phyloP scores from a whole-genome alignment of 2,329 filamentous ascomycete genomes.

The Teratosphaeria gauchensis region DNA sequence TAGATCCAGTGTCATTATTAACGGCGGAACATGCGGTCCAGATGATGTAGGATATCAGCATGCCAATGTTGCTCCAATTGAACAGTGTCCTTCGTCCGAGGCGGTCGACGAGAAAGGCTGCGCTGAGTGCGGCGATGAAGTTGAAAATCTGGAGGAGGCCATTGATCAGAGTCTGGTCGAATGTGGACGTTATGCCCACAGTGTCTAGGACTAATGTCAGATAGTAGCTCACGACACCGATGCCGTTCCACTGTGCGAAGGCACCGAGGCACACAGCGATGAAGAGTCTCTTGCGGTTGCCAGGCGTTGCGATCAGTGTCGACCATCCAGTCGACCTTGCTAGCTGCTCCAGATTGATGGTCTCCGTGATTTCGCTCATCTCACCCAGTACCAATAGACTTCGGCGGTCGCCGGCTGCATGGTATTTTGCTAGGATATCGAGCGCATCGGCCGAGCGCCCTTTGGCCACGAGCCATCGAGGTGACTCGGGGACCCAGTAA shows the following conservation, averaged over 20 bases:
- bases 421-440: conserved; percentile 50
- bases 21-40: conserved; percentile 38
- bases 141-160: conserved; percentile 18
- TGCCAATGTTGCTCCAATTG: conserved; percentile 26
- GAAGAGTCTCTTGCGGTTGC: conserved; percentile 5
- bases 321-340: conserved; percentile 3
- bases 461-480: conserved; percentile 53
- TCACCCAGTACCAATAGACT: conserved; percentile 56
- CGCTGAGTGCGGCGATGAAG: conserved; percentile 45
- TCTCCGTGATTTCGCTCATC: conserved; percentile 47
- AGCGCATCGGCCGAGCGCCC: conserved; percentile 50
- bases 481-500: conserved; percentile 45
- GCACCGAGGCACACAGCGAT: conserved; percentile 6
- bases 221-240: conserved; percentile 30
- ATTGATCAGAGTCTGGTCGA: conserved; percentile 15
- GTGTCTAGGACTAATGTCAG: conserved; percentile 24
- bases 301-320: conserved; percentile 5
- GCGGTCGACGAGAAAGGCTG: conserved; percentile 23
- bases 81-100: conserved; percentile 23
- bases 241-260: conserved; percentile 14
- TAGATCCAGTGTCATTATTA: conserved; percentile 22
- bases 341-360: conserved; percentile 7
- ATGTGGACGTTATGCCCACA: conserved; percentile 6
- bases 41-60: conserved; percentile 28
- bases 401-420: conserved; percentile 49